These are phyloP conservation scores for Russula ochroleuca DNA, from an alignment of 768 basidiomycete species.

Conservation along the genomic window DNA sequence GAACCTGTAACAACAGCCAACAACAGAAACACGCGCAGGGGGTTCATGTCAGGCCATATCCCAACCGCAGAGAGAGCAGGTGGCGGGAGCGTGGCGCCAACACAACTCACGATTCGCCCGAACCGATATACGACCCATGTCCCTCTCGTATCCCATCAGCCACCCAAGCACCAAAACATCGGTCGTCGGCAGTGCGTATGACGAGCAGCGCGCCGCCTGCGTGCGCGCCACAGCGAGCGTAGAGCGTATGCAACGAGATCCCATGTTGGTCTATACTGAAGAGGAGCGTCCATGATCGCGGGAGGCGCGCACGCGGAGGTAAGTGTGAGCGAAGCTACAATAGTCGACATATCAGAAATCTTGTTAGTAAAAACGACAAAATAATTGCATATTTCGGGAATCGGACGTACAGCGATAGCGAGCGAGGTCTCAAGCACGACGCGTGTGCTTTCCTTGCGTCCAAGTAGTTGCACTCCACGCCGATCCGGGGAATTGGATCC, in stretches of 20 bases:
- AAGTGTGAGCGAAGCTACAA: conserved; percentile 66
- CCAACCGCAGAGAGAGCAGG: too few relatives aligned
- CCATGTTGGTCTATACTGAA: conserved; percentile 96
- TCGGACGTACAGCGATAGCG: conserved; percentile 53
- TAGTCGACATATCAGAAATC: background rate
- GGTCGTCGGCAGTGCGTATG: conserved; percentile 58
- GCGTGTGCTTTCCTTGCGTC: conserved; percentile 52
- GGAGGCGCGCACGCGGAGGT: conserved; percentile 68
- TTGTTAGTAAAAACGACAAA: background rate
- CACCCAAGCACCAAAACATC: conserved; percentile 78
- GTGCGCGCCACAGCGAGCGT: conserved; percentile 53
- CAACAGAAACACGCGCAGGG: background rate
- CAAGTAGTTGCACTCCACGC: conserved; percentile 48
- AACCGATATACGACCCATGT: conserved; percentile 70
- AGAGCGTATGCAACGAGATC: conserved; percentile 86
- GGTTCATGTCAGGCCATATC: background rate
- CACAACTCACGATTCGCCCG: conserved; percentile 71
- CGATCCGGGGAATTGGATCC: conserved; percentile 31
- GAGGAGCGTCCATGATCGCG: conserved; percentile 68
- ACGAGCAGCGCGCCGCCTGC: conserved; percentile 55
- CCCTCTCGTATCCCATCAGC: conserved; percentile 63
- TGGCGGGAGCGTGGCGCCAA: background rate
- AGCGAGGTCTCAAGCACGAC: conserved; percentile 49
- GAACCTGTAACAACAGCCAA: conserved; percentile 48
- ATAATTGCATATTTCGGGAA: background rate